phyloP scores from a whole-genome alignment of 306 rosid genomes.

The Vicia faba region DNA sequence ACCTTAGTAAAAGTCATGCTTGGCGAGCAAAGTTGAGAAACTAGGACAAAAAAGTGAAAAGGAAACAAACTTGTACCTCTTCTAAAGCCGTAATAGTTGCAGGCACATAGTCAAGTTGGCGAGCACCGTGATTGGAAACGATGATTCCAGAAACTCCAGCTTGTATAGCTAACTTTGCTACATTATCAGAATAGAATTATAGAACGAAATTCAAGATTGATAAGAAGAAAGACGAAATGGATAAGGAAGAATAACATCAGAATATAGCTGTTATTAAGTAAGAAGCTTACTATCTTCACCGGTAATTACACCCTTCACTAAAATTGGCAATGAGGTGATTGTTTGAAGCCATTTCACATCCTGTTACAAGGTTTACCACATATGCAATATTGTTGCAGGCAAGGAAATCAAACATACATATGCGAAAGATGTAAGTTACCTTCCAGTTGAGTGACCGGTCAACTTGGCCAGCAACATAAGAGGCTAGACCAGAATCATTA shows the following conservation, averaged over 20 bases:
- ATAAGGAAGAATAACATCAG: conserved; percentile 1
- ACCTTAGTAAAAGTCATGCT: background rate
- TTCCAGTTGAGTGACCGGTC: conserved; percentile 89
- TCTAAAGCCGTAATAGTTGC: conserved; percentile 85
- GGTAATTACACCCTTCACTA: conserved; percentile 86
- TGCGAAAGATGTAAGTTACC: conserved; percentile 46
- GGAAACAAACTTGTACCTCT: conserved; percentile 55
- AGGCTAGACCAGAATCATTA: conserved; percentile 72
- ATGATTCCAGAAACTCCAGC: conserved; percentile 85
- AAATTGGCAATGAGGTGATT: conserved; percentile 84
- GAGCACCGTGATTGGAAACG: conserved; percentile 98
- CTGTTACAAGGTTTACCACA: conserved; percentile 47
- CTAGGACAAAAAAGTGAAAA: background rate
- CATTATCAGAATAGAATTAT: conserved; percentile 25
- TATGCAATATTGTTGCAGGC: conserved; percentile 13
- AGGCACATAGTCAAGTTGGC: conserved; percentile 97
- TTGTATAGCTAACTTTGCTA: conserved; percentile 78
- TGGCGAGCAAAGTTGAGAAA: background rate
- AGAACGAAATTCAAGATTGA: conserved; percentile 4
- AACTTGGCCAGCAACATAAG: conserved; percentile 69
- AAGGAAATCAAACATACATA: background rate
- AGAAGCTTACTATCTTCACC: conserved; percentile 77
- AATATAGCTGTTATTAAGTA: background rate
- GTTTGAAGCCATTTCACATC: conserved; percentile 96
- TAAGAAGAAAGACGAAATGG: conserved; percentile 19